Evolutionary conservation across 164 flowering plant species (phyloP), one percentile per base, ranked within the genome.

Genomic region (Magnolia sinica): DNA sequence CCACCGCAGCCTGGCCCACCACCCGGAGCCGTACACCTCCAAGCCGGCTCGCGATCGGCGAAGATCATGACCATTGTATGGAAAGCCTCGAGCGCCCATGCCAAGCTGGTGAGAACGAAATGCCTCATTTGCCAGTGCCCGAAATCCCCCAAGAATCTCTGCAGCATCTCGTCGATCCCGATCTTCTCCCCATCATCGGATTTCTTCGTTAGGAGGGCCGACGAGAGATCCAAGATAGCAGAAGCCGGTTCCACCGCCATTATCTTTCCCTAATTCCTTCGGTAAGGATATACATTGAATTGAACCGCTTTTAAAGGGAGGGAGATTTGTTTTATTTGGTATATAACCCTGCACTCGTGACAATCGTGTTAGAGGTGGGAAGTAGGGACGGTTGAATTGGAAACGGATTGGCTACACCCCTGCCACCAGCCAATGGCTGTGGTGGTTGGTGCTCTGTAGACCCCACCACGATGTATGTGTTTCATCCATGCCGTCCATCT

Each of bases 11-110:
- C 18, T 0, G 73, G 71, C 49, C 73, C 69, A 37, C 7, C 45
- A 27, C 64, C 58, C 4, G 19, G 22, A 10, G 70, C 74, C 24
- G 71, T 29, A 82, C 95, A 91, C 50, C 81, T 64, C 92, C 92
- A 93, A 11, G 23, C 85, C 55, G 97, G 98, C 67, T 93, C 95
- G 8, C 87, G 86, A 81, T 95, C 98, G 11, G 98, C 96, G 78
- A 95, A 95, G n/a, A 95, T 93, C 93, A 95, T 92, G 67, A 93
- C 97, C 98, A 95, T 95, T 55, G 97, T 88, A 79, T 93, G 98
- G 74, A 92, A 88, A 27, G 96, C 97, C 85, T 95, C 98, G 4
- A 95, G 85, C 0, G 92, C 91, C 98, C 97, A 95, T 0, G 96
- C 98, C 68, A 91, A 49, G 83, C 88, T 87, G 6, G 97, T 90